These are phyloP conservation scores for Effrenium voratum DNA, from an alignment of 73 alveolate species.

Conservation along the genomic window DNA sequence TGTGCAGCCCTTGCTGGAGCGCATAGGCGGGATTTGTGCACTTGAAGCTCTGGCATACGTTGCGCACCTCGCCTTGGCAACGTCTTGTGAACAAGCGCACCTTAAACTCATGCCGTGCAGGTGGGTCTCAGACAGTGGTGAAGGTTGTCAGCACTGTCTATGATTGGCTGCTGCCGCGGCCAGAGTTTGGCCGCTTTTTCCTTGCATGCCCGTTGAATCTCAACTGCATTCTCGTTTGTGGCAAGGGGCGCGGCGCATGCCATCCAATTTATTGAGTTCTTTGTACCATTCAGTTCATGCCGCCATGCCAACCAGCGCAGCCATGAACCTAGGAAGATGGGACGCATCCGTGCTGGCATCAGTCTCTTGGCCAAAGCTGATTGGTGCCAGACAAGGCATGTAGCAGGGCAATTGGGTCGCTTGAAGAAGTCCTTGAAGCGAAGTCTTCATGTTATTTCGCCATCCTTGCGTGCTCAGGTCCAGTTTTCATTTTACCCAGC, in stretches of 20 bases:
- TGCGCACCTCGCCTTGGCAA: neutral
- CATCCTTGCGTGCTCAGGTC: no score
- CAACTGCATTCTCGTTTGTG: neutral
- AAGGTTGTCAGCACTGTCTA: conserved; percentile 86
- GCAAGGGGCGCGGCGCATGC: no score
- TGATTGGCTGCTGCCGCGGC: conserved; percentile 90
- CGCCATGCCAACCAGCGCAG: neutral
- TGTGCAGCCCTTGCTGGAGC: conserved; percentile 54
- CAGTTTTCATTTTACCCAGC: no score
- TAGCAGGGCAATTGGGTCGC: no score
- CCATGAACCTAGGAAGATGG: conserved; percentile 68
- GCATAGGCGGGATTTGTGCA: conserved; percentile 35
- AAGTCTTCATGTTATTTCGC: no score
- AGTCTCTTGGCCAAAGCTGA: conserved; percentile 14
- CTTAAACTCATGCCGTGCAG: no score
- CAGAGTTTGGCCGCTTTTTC: conserved; percentile 79
- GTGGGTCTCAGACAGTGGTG: conserved; percentile 89
- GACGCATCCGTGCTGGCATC: conserved; percentile 90
- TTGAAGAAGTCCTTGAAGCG: no score
- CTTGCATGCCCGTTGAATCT: conserved; percentile 69
- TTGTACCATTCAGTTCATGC: neutral
- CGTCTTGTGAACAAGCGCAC: no score
- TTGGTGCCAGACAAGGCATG: neutral
- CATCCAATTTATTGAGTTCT: no score
- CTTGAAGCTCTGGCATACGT: neutral